phyloP scores from a whole-genome alignment of 768 basidiomycete genomes.

The Suillus luteus region DNA sequence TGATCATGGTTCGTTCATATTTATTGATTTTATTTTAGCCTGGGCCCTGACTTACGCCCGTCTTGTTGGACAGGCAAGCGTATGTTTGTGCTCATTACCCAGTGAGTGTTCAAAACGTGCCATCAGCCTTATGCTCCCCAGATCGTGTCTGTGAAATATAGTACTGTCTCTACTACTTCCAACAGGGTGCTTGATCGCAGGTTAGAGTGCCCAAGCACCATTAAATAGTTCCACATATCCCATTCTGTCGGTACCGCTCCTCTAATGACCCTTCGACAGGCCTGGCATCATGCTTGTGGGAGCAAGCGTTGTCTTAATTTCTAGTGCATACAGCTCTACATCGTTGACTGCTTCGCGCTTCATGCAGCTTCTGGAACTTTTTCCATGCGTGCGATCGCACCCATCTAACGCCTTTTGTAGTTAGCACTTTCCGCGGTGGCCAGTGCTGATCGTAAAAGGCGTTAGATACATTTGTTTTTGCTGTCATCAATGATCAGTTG shows the following conservation, averaged over 20 bases:
- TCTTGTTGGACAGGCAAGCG: conserved; percentile 54
- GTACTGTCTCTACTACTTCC: conserved; percentile 49
- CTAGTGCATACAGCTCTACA: conserved; percentile 65
- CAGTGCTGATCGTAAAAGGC: no score
- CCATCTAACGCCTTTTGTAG: conserved; percentile 13
- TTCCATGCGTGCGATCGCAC: neutral
- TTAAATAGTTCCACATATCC: conserved; percentile 71
- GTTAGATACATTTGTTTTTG: conserved; percentile 39
- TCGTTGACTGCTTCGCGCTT: conserved; percentile 66
- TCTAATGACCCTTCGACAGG: conserved; percentile 31
- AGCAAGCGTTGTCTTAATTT: conserved; percentile 59
- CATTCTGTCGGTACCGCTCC: conserved; percentile 10
- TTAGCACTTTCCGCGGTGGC: conserved; percentile 57
- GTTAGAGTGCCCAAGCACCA: conserved; percentile 67
- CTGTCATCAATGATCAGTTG: conserved; percentile 53
- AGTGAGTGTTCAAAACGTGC: conserved; percentile 3
- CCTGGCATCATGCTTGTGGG: conserved; percentile 61
- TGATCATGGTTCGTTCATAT: conserved; percentile 16
- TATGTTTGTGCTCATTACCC: conserved; percentile 44
- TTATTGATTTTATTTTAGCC: conserved; percentile 6
- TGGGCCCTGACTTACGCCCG: conserved; percentile 25
- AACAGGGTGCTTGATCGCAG: conserved; percentile 60
- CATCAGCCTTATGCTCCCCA: conserved; percentile 59
- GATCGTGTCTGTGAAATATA: conserved; percentile 29
- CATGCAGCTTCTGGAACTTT: conserved; percentile 65